Evolutionary conservation across 257 asterid genomes (phyloP).

Genomic region (Verbascum thapsus): DNA sequence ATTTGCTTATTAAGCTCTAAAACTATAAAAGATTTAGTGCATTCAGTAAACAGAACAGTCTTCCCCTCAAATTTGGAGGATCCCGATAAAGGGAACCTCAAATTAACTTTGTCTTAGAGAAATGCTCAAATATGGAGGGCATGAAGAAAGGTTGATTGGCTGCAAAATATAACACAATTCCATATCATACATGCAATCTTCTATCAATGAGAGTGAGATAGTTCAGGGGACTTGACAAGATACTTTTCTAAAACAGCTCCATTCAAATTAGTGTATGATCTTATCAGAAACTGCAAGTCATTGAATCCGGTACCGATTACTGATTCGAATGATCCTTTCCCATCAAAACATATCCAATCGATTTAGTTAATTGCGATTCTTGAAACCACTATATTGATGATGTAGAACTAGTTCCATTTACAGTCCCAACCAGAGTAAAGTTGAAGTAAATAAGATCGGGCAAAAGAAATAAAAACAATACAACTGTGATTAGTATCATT

Average conservation of each 20-base stretch:
- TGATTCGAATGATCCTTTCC: too few relatives aligned
- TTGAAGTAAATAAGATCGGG: neutral
- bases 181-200: conserved; percentile 13
- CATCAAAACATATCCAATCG: neutral
- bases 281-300: neutral
- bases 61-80: neutral
- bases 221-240: neutral
- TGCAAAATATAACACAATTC: conserved; percentile 8
- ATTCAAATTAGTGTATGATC: neutral
- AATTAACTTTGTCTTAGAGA: conserved; percentile 15
- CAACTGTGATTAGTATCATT: too few relatives aligned
- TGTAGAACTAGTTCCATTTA: neutral
- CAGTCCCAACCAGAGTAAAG: neutral
- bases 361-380: neutral
- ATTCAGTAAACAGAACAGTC: neutral
- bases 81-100: neutral
- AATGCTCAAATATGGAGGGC: conserved; percentile 8
- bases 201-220: neutral
- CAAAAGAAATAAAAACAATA: too few relatives aligned
- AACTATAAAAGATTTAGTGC: neutral
- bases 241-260: neutral
- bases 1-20: neutral
- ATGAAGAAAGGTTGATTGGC: conserved; percentile 2
- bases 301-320: too few relatives aligned
- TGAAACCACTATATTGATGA: neutral